These are phyloP conservation scores for Colletotrichum higginsianum DNA, from an alignment of 2,329 filamentous ascomycete genomes.

Conservation along the genomic window DNA sequence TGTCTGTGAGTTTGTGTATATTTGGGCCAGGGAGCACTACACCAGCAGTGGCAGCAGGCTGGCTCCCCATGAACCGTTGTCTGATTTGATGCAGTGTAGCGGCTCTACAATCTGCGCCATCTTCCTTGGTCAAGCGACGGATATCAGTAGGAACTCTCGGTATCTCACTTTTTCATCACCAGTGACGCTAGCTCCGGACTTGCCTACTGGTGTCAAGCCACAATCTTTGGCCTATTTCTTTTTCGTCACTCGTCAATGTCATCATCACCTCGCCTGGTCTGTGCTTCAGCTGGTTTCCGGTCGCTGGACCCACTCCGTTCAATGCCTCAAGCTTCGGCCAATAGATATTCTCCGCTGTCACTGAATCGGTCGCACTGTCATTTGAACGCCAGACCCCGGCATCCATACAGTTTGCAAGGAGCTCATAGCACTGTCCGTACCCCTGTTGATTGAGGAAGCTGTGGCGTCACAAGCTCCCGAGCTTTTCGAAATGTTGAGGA, in stretches of 20 bases:
- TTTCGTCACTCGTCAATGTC: constrained; percentile 7
- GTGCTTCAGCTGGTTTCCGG: constrained; percentile 35
- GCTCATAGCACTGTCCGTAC: background rate
- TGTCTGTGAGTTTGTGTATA: too few relatives aligned
- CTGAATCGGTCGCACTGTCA: background rate
- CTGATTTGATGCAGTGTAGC: background rate
- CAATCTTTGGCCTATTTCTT: constrained; percentile 24
- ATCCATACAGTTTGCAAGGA: background rate
- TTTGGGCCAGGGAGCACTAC: too few relatives aligned
- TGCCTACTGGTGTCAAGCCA: constrained; percentile 36
- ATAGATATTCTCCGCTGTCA: constrained; percentile 11
- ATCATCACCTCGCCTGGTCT: constrained; percentile 34
- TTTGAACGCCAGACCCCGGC: fast-evolving
- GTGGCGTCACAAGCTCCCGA: constrained; percentile 42
- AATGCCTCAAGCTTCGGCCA: constrained; percentile 29
- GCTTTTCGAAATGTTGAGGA: constrained; percentile 43
- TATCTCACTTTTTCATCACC: constrained; percentile 31
- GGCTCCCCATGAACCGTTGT: background rate
- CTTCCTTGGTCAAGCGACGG: constrained; percentile 17
- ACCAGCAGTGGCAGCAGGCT: too few relatives aligned
- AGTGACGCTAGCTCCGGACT: constrained; percentile 38
- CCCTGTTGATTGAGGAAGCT: constrained; percentile 40
- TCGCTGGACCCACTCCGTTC: background rate
- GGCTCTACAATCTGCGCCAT: background rate
- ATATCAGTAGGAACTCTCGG: background rate